A percentile compares a stretch with the other conserved stretches of the same genome.
These are phyloP conservation scores for Lepiota venenata DNA, from an alignment of 768 basidiomycete genomes.

Conservation along the genomic window DNA sequence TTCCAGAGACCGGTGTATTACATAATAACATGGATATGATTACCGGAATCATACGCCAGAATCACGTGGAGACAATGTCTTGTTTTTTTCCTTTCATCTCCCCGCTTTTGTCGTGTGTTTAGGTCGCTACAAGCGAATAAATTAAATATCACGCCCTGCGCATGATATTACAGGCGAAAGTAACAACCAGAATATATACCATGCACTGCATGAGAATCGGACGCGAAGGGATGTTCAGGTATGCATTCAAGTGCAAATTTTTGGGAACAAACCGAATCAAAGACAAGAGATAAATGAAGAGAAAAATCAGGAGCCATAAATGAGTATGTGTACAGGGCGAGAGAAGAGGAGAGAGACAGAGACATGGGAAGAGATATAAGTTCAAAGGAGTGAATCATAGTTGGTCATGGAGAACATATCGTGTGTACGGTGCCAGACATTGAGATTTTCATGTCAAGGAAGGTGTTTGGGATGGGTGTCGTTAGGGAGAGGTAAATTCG, in stretches of 20 bases:
- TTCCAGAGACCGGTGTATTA: too few relatives aligned
- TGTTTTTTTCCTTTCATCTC: too few relatives aligned
- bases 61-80: too few relatives aligned
- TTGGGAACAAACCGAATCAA: slow-evolving; percentile 16
- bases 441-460: slow-evolving; percentile 22
- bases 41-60: too few relatives aligned
- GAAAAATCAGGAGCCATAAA: slow-evolving; percentile 16
- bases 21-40: too few relatives aligned
- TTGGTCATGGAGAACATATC: slow-evolving; percentile 14
- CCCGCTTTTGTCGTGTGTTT: too few relatives aligned
- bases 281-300: slow-evolving; percentile 13
- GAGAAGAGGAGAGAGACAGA: slow-evolving; percentile 16
- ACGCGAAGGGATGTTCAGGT: slow-evolving; percentile 13
- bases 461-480: slow-evolving; percentile 17
- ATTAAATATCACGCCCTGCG: slow-evolving; percentile 31
- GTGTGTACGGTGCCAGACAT: slow-evolving; percentile 16
- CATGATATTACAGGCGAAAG: slow-evolving; percentile 30
- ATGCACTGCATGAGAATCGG: slow-evolving; percentile 23
- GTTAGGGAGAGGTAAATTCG: slow-evolving; percentile 10
- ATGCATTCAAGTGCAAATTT: slow-evolving; percentile 1
- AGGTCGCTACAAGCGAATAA: slow-evolving; percentile 18
- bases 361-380: slow-evolving; percentile 4
- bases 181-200: slow-evolving; percentile 23
- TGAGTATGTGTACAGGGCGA: slow-evolving; percentile 17
- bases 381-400: slow-evolving; percentile 14